These are phyloP conservation scores for Phylloporus sp. DNA, from an alignment of 768 basidiomycete genomes.

Conservation along the genomic window DNA sequence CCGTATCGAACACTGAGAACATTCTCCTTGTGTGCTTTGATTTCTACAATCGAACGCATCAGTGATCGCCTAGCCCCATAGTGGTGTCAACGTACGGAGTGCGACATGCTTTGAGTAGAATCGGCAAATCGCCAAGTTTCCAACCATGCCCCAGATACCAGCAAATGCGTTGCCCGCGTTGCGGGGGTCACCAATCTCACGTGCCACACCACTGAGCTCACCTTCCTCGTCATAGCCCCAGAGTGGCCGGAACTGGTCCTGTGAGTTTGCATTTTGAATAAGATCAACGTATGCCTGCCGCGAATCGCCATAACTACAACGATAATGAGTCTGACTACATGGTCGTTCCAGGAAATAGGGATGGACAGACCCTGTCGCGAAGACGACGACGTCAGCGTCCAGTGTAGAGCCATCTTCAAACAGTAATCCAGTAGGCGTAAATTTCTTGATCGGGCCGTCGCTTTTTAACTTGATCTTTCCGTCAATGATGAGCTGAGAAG, in stretches of 20 bases:
- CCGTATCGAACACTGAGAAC: conserved; percentile 30
- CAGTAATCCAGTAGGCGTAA: conserved; percentile 24
- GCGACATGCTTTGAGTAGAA: conserved; percentile 69
- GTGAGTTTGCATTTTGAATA: conserved; percentile 18
- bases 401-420: conserved; percentile 35
- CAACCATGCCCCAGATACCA: conserved; percentile 56
- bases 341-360: not conserved
- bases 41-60: conserved; percentile 41
- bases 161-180: conserved; percentile 12
- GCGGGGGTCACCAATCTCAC: conserved; percentile 43
- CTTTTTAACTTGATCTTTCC: conserved; percentile 45
- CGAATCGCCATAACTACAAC: conserved; percentile 19
- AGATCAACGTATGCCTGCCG: conserved; percentile 16
- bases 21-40: conserved; percentile 61
- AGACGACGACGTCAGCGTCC: conserved; percentile 41
- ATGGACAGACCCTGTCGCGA: conserved; percentile 27
- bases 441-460: conserved; percentile 29
- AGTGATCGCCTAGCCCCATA: not conserved
- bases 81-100: conserved; percentile 44
- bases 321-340: not conserved
- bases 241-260: conserved; percentile 19
- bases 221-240: conserved; percentile 34
- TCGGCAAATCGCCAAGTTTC: conserved; percentile 57
- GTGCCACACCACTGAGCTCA: conserved; percentile 32
- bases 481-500: conserved; percentile 40